Base-by-base conservation (phyloP, 2,329 filamentous ascomycete species). In the Neonectria sp. region DNA sequence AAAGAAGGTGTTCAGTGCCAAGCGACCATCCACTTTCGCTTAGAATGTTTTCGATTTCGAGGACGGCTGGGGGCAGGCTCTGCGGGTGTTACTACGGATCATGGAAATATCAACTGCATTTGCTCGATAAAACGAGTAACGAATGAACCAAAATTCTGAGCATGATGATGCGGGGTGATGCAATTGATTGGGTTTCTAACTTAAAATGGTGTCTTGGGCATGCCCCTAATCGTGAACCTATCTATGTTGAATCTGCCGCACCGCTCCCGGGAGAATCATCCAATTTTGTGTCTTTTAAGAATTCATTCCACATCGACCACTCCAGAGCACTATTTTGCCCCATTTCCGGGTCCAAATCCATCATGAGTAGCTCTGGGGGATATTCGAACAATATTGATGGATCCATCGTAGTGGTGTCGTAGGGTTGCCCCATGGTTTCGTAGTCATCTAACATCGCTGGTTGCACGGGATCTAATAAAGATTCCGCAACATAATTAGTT, bases 21-120 rank as follows among this genome's bases (percentile, higher is more conserved):
- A 91, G 87, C 92, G 96, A 87, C 96, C 96, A 81, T 94, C 94
- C 82, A 99, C 96, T 85, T 98, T 98, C 90, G 96, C 95, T 90
- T 98, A 95, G 90, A 89, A 82, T 86, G 83, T 84, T 85, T 85
- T 83, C 81, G 82, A 83, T 82, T 86, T 82, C 79, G 80, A 81
- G 79, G 81, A 82, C 79, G 83, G 81, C 82, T 85, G 83, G 85
- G 83, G 85, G 83, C 82, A 86, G 83, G 84, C 82, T 87, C 82
- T 85, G 83, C 84, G 81, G 87, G 87, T 89, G 87, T 89, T 89
- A 87, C 82, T 86, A 86, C 81, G 85, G 86, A 84, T 86, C 83
- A 87, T 86, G 85, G 86, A 88, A 86, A 86, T 85, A 84, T 85
- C 83, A 84, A 83, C 82, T 85, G 85, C 86, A 88, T 87, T 84